phyloP scores from a whole-genome alignment of 2,329 filamentous ascomycete genomes.

The Emericellopsis cladophorae region DNA sequence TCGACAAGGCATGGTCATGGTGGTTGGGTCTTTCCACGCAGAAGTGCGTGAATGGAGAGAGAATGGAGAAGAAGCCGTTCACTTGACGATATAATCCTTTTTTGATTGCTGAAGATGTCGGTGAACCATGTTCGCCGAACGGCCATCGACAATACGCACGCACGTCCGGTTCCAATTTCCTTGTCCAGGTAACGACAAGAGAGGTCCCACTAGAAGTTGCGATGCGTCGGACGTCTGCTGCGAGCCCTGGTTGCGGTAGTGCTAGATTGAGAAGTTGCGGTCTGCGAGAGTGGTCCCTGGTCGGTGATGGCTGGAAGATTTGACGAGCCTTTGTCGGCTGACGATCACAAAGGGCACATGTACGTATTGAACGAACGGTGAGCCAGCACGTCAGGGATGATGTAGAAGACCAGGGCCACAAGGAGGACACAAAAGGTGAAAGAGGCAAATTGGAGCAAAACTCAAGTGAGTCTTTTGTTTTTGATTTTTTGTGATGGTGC shows the following conservation, averaged over 20 bases:
- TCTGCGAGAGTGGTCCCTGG: neutral
- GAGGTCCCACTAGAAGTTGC: neutral
- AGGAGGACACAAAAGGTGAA: too few relatives aligned
- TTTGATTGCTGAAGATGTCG: neutral
- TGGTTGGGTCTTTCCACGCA: too few relatives aligned
- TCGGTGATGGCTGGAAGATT: neutral
- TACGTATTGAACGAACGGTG: neutral
- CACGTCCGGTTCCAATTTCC: too few relatives aligned
- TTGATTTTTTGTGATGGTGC: too few relatives aligned
- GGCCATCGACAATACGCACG: neutral
- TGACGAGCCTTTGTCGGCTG: neutral
- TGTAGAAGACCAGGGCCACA: too few relatives aligned
- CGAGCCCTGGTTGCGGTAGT: neutral
- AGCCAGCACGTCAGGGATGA: neutral
- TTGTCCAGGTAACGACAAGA: neutral
- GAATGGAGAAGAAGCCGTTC: neutral
- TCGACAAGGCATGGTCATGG: conserved; percentile 15
- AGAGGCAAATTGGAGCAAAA: too few relatives aligned
- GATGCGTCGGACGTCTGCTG: neutral
- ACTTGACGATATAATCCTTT: neutral
- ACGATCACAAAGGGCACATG: neutral
- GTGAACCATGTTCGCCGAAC: neutral
- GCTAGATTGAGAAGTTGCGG: neutral
- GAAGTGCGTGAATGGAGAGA: neutral
- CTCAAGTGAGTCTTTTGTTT: too few relatives aligned